Conservation (phyloP, 2,329 filamentous ascomycete genomes). For the Talaromyces atroroseus region DNA sequence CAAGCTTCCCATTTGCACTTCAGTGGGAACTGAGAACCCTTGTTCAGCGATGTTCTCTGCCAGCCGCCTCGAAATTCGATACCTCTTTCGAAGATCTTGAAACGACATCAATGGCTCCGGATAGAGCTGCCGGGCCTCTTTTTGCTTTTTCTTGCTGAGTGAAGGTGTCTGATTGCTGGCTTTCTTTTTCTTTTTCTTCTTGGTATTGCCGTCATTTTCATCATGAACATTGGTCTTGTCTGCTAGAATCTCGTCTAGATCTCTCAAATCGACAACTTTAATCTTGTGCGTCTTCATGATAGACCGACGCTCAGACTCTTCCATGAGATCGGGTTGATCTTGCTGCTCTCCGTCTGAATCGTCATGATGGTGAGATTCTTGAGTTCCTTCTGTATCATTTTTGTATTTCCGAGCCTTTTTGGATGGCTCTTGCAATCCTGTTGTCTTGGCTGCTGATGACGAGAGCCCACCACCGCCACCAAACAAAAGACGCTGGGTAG, state of each 20-base stretch:
- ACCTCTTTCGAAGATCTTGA: conserved; percentile 61
- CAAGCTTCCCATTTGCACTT: conserved; percentile 83
- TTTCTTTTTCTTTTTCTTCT: conserved; percentile 43
- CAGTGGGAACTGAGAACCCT: conserved; percentile 81
- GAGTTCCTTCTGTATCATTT: conserved; percentile 12
- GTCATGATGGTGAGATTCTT: conserved; percentile 12
- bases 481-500: conserved; percentile 33
- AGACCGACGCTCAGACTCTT: conserved; percentile 66
- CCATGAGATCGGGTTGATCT: conserved; percentile 37
- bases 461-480: conserved; percentile 23
- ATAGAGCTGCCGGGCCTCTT: conserved; percentile 55
- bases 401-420: conserved; percentile 15
- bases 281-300: conserved; percentile 74
- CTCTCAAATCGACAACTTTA: conserved; percentile 72
- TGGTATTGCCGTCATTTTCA: conserved; percentile 19
- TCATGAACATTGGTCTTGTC: conserved; percentile 15
- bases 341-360: conserved; percentile 21
- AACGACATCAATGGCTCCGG: conserved; percentile 78
- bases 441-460: background rate
- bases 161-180: conserved; percentile 52
- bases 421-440: conserved; percentile 9
- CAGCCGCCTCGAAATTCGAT: conserved; percentile 67
- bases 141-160: conserved; percentile 45
- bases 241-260: conserved; percentile 33
- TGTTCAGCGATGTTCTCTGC: conserved; percentile 76